Evolutionary conservation across 2,329 filamentous ascomycete genomes (phyloP).

Genomic region (Aspergillus uvarum): DNA sequence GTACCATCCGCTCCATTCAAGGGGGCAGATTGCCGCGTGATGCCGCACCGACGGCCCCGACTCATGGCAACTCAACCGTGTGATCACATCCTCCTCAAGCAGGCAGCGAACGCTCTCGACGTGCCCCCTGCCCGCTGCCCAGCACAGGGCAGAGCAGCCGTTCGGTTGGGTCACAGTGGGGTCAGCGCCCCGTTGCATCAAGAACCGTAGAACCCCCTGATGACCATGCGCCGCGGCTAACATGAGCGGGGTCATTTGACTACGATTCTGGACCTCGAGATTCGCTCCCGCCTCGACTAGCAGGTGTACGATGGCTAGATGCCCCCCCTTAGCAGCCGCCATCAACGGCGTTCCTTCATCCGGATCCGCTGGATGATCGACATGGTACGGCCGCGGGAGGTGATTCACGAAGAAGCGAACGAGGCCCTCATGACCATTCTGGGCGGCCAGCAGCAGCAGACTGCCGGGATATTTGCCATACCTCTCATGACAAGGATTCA

Average conservation of each 20-base stretch:
- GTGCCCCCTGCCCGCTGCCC: neutral
- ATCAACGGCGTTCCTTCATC: neutral
- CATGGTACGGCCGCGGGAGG: neutral
- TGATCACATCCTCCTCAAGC: neutral
- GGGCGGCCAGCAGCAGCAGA: neutral
- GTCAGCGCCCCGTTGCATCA: neutral
- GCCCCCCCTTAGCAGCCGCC: neutral
- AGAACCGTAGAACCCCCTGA: neutral
- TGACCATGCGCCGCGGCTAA: neutral
- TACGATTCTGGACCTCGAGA: neutral
- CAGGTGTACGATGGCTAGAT: neutral
- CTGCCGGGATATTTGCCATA: neutral
- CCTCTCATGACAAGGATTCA: neutral
- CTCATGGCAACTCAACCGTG: neutral
- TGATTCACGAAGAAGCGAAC: constrained; percentile 1
- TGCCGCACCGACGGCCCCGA: too few species aligned
- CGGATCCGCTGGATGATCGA: neutral
- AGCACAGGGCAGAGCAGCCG: too few species aligned
- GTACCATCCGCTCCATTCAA: neutral
- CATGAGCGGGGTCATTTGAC: neutral
- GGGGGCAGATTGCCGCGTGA: neutral
- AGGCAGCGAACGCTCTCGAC: neutral
- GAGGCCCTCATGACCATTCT: neutral
- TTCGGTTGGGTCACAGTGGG: neutral
- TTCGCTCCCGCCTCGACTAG: neutral